Evolutionary conservation across 2,329 filamentous ascomycete species (phyloP), one percentile per base, ranked within the genome.

Genomic region (Tolypocladium tundrense): DNA sequence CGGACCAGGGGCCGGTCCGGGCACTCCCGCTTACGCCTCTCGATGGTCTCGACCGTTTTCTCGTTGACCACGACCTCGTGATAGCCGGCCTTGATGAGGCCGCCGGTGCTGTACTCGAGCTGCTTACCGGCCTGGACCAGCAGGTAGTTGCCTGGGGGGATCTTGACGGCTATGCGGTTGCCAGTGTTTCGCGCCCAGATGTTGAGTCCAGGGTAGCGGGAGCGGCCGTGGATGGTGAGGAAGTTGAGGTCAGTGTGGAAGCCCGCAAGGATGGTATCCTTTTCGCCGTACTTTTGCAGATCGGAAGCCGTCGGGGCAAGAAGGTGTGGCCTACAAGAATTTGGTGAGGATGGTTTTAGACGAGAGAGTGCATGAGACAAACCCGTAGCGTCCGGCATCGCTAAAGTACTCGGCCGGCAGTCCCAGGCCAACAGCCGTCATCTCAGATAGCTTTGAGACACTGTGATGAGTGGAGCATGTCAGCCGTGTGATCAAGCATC

Each of bases 201-300:
- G 72, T 85, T 78, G 63, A 85, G 75, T 2, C 82, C 82, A 0
- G 82, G 82, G 63, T 83, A 85, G 59, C 82, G 80, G 37, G 80
- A 83, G 62, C 82, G 82, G 58, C 82, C 82, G 72, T 85, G 82
- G 70, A 85, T 85, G 62, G 82, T 85, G 56, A 85, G 75, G 68
- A 85, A 85, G 75, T 85, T 85, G 59, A 85, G 79, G 65, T 85
- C 82, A 1, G 82, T 85, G 69, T 85, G 82, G 73, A 85, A 85
- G 43, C 82, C 82, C 19, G 82, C 82, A 19, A 85, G 77, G 65
- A 85, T 84, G 54, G 81, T 85, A 72, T 84, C 77, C 55, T 75
- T 72, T 3, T 68, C 53, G 53, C 79, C 79, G 71, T 84, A 82
- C 59, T 77, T 81, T 14, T 61, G 57, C 14, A 85, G 77, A 65